These are phyloP conservation scores for Phoma sp. DNA, from an alignment of 2,329 filamentous ascomycete genomes.

Conservation along the genomic window DNA sequence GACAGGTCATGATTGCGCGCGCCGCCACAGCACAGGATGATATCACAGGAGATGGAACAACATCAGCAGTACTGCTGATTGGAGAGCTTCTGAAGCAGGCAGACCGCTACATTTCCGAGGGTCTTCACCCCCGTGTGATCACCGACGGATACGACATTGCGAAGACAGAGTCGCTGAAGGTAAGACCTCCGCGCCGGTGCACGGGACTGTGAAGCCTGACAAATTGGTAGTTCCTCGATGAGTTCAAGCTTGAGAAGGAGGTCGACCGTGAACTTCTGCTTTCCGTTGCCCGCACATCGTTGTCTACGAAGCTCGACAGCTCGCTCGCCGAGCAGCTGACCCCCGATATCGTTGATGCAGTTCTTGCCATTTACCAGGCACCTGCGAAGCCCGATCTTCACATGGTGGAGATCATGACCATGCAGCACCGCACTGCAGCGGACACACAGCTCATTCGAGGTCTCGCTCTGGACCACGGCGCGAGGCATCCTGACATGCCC, in stretches of 20 bases:
- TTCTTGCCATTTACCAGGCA: constrained; percentile 89
- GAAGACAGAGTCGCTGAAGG: constrained; percentile 90
- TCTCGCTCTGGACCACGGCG: constrained; percentile 91
- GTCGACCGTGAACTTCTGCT: constrained; percentile 94
- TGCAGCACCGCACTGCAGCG: constrained; percentile 96
- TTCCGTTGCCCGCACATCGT: constrained; percentile 90
- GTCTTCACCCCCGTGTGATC: constrained; percentile 94
- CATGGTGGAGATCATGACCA: constrained; percentile 99
- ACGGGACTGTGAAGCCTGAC: constrained; percentile 11
- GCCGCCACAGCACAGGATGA: constrained; percentile 98
- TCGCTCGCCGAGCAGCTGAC: constrained; percentile 90
- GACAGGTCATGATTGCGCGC: constrained; percentile 71
- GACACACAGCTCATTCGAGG: constrained; percentile 96
- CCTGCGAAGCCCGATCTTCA: constrained; percentile 94
- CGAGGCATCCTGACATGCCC: constrained; percentile 97
- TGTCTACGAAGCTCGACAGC: constrained; percentile 92
- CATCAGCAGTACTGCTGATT: constrained; percentile 91
- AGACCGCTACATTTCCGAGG: constrained; percentile 93
- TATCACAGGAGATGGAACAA: constrained; percentile 97
- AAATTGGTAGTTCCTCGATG: constrained; percentile 77
- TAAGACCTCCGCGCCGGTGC: constrained; percentile 41
- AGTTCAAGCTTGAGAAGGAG: constrained; percentile 87
- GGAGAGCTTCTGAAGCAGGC: constrained; percentile 98
- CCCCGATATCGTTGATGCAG: constrained; percentile 93
- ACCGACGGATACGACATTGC: constrained; percentile 98